These are phyloP conservation scores for Coleophoma crateriformis DNA, from an alignment of 2,329 filamentous ascomycete genomes.

Conservation along the genomic window DNA sequence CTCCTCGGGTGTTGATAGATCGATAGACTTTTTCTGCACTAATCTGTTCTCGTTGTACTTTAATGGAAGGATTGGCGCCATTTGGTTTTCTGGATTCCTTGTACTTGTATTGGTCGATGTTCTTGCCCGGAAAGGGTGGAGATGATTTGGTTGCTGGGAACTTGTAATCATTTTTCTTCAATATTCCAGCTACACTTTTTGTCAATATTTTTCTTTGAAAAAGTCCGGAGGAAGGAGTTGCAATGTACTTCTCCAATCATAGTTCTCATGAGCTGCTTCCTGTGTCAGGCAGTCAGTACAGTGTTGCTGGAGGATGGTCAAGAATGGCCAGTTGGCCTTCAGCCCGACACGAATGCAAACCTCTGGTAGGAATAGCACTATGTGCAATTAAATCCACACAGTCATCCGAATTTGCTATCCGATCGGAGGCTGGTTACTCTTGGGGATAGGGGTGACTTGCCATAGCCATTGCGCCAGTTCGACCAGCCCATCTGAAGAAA, in stretches of 20 bases:
- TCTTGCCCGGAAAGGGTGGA: neutral
- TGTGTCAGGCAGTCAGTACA: neutral
- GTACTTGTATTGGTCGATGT: neutral
- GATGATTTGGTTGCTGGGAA: neutral
- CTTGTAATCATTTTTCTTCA: neutral
- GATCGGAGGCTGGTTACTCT: neutral
- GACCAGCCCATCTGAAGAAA: conserved; percentile 26
- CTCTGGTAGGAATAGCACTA: too few relatives aligned
- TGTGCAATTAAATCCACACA: too few relatives aligned
- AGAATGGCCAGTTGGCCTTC: too few relatives aligned
- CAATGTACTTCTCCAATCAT: neutral
- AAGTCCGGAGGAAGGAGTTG: neutral
- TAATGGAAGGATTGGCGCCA: neutral
- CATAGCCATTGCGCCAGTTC: conserved; percentile 4
- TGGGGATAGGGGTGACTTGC: neutral
- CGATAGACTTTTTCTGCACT: neutral
- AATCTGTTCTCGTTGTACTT: neutral
- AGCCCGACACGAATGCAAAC: too few relatives aligned
- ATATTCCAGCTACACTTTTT: neutral
- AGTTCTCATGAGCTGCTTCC: neutral
- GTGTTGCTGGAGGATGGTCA: too few relatives aligned
- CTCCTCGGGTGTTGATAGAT: neutral
- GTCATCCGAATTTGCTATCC: neutral
- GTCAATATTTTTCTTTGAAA: neutral
- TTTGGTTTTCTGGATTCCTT: neutral